phyloP scores from a whole-genome alignment of 169 alveolate genomes.

The Plasmodium chabaudi region DNA sequence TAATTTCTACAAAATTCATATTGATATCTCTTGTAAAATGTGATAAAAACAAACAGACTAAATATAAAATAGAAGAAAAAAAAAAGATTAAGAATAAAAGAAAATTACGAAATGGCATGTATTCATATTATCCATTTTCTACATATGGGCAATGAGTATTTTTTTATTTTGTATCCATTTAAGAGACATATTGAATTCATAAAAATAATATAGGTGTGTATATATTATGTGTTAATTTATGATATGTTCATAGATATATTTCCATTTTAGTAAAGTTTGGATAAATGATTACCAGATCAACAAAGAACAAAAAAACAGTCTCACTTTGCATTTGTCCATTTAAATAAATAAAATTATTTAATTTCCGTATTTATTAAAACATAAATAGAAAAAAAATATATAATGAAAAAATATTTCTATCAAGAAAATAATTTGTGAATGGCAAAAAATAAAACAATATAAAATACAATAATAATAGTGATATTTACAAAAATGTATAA shows the following conservation, averaged over 20 bases:
- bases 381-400: too few relatives aligned
- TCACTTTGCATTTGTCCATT: conserved; percentile 44
- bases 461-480: too few relatives aligned
- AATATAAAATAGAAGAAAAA: not conserved
- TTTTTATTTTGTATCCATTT: too few relatives aligned
- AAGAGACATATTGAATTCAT: too few relatives aligned
- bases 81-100: not conserved
- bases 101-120: not conserved
- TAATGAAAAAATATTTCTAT: too few relatives aligned
- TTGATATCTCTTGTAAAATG: conserved; percentile 58
- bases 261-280: not conserved
- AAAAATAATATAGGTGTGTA: too few relatives aligned
- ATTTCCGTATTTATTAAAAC: too few relatives aligned
- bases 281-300: conserved; percentile 31
- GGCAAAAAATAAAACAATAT: too few relatives aligned
- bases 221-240: not conserved
- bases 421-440: too few relatives aligned
- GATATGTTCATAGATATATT: not conserved
- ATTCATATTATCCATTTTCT: not conserved
- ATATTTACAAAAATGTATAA: too few relatives aligned
- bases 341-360: not conserved
- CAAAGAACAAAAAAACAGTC: conserved; percentile 21
- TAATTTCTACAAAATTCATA: conserved; percentile 35
- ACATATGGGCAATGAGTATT: too few relatives aligned
- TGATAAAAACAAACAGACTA: conserved; percentile 32